Base-by-base conservation (phyloP, 345 rosid genomes). In the Populus ilicifolia region DNA sequence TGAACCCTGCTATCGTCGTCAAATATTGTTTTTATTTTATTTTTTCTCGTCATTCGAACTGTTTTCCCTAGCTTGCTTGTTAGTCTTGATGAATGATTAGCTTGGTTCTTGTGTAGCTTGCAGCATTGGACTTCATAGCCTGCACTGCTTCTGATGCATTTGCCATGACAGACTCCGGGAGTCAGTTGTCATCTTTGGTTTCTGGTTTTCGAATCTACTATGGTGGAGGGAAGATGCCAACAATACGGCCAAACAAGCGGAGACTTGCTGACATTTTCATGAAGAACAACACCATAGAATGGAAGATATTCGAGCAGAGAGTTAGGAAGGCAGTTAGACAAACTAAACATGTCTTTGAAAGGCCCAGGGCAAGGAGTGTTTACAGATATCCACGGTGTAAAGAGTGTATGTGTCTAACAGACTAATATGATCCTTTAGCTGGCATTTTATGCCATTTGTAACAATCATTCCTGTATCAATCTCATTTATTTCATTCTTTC, bases 161-260 rank as follows among this genome's bases (percentile, higher is more conserved):
- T 84, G 95, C 98, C 29, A 93, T 96, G 99, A 92, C 99, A 2
- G 99, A 93, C 83, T 93, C 98, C 0, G 98, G 99, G 56, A 96
- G 99, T 80, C 99, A 87, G 71, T 79, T 96, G 35, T 93, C 98
- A 33, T 93, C 99, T 71, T 78, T 92, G 79, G 94, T 96, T 6
- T 91, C 99, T 18, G 98, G 98, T 70, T 91, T 86, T 75, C 83
- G 97, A 70, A 92, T 89, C 77, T 92, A 92, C 74, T 89, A 86
- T 46, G 98, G 99, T 6, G 96, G 93, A 30, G 98, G 99, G 54
- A 88, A 78, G 82, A 96, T 96, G 99, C 97, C 97, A 18, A 94
- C 97, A 38, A 92, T 94, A 48, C 83, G 96, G 50, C 97, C 98
- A 18, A 90, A 91, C 84, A 94, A 93, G 72, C 80, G 93, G 75